Base-by-base conservation (phyloP, 1,284 basidiomycete genomes). In the Psilocybe mexicana region DNA sequence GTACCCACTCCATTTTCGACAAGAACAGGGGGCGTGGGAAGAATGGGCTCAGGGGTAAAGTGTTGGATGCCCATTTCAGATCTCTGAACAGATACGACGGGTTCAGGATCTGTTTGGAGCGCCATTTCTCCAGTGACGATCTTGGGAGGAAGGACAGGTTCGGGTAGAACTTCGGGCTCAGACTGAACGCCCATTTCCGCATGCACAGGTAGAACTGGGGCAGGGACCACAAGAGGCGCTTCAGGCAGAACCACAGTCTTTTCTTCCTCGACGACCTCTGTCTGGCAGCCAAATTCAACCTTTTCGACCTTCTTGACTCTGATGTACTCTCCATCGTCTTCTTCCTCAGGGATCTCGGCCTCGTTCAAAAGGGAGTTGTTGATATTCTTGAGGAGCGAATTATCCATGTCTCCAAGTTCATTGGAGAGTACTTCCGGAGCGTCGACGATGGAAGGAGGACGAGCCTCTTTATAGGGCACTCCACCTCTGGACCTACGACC, bases 401-500 rank as follows among this genome's bases (percentile, higher is more conserved):
- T 38, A 40, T 63, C 63, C 12, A 60, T 50, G 36, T 61, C 84
- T 54, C 82, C 82, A 50, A 90, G 76, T 67, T 89, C 88, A 33
- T 81, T 79, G 25, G 87, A 84, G 28, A 91, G 75, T 10, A 86
- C 82, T 64, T 88, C 88, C 0, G 88, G 87, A 11, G 82, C 80
- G 35, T 83, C 86, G 8, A 90, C 80, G 36, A 91, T 72, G 0
- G 87, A 90, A 35, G 83, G 76, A 2, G 89, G 89, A 6, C 88
- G 79, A 11, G 81, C 79, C 61, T 85, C 82, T 63, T 85, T 83
- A 73, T 80, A 88, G 10, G 87, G 80, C 52, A 82, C 79, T 54
- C 86, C 86, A 50, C 88, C 84, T 43, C 87, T 76, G 6, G 74
- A 69, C 43, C 86, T 77, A 25, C 85, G 78, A 42, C 78, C 76